Percentiles rank a stretch among this genome's conserved stretches.
phyloP scores from a whole-genome alignment of 192 early-diverging fungal genomes.

The Chytriomyces sp. region DNA sequence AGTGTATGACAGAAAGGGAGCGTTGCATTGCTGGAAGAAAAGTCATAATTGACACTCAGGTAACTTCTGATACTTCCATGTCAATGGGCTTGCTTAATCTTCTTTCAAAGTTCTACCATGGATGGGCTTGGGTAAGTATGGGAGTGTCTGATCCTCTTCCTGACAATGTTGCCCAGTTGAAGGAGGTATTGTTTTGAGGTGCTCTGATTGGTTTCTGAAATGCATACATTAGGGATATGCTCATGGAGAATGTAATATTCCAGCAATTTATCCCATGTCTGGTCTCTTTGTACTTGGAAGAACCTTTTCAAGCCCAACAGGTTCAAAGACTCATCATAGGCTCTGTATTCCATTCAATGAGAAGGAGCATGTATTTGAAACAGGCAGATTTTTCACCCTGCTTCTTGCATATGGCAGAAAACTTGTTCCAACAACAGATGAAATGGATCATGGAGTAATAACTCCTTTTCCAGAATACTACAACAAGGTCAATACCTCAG shows the following conservation, averaged over 20 bases:
- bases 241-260: background rate
- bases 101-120: background rate
- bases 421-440: background rate
- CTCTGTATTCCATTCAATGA: background rate
- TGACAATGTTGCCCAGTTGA: background rate
- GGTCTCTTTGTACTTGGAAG: background rate
- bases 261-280: background rate
- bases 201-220: background rate
- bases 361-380: background rate
- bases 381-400: background rate
- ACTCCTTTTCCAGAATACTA: background rate
- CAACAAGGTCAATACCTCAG: background rate
- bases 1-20: background rate
- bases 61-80: background rate
- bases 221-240: background rate
- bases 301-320: background rate
- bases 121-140: background rate
- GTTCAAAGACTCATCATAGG: background rate
- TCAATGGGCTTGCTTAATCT: background rate
- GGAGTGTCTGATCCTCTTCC: background rate
- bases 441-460: background rate
- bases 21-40: background rate
- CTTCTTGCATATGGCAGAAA: background rate
- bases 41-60: background rate
- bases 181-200: background rate